Conservation (phyloP, 257 asterid species). For the Salvia rosmarinus region DNA sequence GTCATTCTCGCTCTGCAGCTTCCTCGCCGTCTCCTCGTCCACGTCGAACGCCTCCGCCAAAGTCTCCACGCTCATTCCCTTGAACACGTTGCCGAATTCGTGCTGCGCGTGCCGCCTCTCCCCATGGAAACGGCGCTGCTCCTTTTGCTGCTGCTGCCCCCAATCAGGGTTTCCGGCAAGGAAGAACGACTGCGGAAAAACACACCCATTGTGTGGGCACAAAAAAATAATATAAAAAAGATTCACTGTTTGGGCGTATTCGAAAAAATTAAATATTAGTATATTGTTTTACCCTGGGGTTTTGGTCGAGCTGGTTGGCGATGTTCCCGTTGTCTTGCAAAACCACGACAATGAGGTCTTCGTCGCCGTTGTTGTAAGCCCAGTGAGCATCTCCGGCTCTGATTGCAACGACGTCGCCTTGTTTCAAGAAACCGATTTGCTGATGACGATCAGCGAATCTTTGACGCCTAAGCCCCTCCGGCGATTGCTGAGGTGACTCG, state of each 20-base stretch:
- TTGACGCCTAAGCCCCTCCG: conserved; percentile 30
- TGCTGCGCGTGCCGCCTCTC: conserved; percentile 20
- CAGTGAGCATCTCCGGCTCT: conserved; percentile 70
- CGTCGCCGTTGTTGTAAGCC: conserved; percentile 61
- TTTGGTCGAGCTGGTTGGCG: conserved; percentile 65
- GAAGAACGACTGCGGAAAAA: conserved; percentile 51
- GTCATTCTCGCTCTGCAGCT: conserved; percentile 45
- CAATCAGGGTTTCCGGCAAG: conserved; percentile 59
- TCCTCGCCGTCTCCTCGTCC: conserved; percentile 50
- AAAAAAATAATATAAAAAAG: too few relatives aligned
- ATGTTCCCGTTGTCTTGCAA: conserved; percentile 46
- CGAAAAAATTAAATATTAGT: too few relatives aligned
- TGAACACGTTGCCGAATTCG: conserved; percentile 45
- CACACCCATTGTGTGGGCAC: not conserved
- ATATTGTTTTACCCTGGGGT: conserved; percentile 49
- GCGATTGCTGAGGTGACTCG: conserved; percentile 49
- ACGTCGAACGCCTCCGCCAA: conserved; percentile 46
- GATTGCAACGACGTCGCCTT: conserved; percentile 59
- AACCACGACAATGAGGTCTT: conserved; percentile 49
- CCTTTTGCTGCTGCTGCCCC: conserved; percentile 16
- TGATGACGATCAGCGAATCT: conserved; percentile 53
- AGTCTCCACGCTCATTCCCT: conserved; percentile 33
- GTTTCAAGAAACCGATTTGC: conserved; percentile 41
- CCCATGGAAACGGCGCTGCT: not conserved
- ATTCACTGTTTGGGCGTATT: too few relatives aligned